Conservation (phyloP, 805 yeast species). For the Starmerella riodocensis region DNA sequence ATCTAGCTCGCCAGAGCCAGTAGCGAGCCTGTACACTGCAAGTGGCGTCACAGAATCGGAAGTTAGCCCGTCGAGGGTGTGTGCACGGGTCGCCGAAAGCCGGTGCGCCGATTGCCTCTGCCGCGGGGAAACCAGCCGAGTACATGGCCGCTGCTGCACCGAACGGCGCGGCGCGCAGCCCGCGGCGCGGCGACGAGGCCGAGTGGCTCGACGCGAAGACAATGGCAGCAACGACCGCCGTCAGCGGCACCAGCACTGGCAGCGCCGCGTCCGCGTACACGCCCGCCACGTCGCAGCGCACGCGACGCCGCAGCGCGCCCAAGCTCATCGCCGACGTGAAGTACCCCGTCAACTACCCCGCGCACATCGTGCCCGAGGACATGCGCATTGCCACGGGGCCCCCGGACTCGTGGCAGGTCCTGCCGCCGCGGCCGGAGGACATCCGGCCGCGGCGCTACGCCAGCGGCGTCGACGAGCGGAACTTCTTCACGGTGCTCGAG, state of each 20-base stretch:
- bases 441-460: slow-evolving; percentile 36
- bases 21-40: no score
- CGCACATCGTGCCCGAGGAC: slow-evolving; percentile 18
- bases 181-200: background rate
- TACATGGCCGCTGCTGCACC: no score
- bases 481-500: slow-evolving; percentile 57
- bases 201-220: background rate
- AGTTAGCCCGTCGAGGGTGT: no score
- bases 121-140: no score
- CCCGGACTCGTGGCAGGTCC: slow-evolving; percentile 6
- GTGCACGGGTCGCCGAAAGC: no score
- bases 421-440: slow-evolving; percentile 15
- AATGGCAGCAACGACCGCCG: background rate
- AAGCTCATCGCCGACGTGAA: slow-evolving; percentile 2
- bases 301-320: slow-evolving; percentile 5
- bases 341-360: slow-evolving; percentile 24
- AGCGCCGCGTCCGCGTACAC: background rate
- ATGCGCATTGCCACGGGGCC: slow-evolving; percentile 13
- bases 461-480: slow-evolving; percentile 60
- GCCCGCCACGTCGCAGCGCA: background rate
- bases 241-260: background rate
- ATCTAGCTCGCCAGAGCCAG: no score
- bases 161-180: no score
- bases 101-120: no score
- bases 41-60: no score